Evolutionary conservation across 495 filamentous ascomycete genomes (phyloP), one percentile per base, ranked within the genome.

Genomic region (Penicillium ucsense): DNA sequence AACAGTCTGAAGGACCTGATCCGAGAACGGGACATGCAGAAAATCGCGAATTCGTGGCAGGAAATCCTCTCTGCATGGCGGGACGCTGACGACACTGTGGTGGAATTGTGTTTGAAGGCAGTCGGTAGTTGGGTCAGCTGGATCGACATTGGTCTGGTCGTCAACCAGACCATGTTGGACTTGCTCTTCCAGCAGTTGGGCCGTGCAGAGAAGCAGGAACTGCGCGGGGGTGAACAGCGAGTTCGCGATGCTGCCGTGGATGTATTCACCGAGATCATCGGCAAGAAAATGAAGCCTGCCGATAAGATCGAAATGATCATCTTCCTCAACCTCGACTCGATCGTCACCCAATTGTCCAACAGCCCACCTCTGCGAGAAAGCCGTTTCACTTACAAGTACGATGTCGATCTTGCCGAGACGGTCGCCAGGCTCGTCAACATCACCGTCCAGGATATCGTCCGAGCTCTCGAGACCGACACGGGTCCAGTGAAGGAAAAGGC

Each of bases 371-470:
- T 98, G 31, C 73, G 81, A 50, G 82, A 87, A 43, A 77, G 82
- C 61, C 81, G 89, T 49, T 81, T 82, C 38, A 91, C 89, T 28
- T 77, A 80, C 39, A 80, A 80, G 37, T 98, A 97, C 67, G 94
- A 98, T 59, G 90, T 83, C 4, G 92, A 98, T 66, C 77, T 97
- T 37, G 92, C 89, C 11, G 92, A 97, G 63, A 84, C 84, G 7
- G 88, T 97, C 20, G 94, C 89, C 28, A 95, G 91, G 67, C 78
- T 99, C n/a, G 88, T 95, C 50, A 99, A 99, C 61, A 90, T 83
- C 49, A 82, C 83, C 36, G 79, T 89, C 41, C 68, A 78, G 52
- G 92, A 97, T 65, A 83, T 97, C 51, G 83, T 95, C 38, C 85
- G 82, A 48, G 84, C 84, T 8, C 63, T 95, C 39, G 81, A 84